A percentile compares a stretch with the other conserved stretches of the same genome.
These are phyloP conservation scores for Echria macrotheca DNA, from an alignment of 495 filamentous ascomycete species.

Conservation along the genomic window DNA sequence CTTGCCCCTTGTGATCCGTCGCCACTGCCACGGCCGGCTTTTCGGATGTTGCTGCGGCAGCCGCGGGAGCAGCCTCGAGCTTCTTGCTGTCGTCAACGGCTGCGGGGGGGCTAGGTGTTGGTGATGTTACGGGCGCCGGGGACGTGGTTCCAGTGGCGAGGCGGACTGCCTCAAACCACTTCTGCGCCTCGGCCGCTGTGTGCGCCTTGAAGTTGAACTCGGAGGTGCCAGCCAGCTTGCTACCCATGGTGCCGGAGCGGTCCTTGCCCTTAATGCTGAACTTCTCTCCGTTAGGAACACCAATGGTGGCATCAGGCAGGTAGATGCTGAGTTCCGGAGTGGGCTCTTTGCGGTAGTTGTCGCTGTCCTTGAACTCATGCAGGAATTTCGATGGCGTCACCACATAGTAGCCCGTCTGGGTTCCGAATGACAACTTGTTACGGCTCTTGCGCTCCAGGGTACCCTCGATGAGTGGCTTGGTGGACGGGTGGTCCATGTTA, in stretches of 20 bases:
- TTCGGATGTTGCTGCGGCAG: constrained; percentile 4
- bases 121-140: constrained; percentile 17
- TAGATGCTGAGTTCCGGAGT: constrained; percentile 82
- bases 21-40: constrained; percentile 15
- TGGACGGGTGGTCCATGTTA: constrained; percentile 78
- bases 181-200: constrained; percentile 65
- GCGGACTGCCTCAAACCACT: constrained; percentile 73
- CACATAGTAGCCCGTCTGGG: constrained; percentile 79
- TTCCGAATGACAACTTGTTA: constrained; percentile 68
- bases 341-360: constrained; percentile 77
- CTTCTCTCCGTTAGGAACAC: constrained; percentile 67
- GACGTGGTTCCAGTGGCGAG: constrained; percentile 38
- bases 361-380: constrained; percentile 93
- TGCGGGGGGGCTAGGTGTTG: constrained; percentile 11
- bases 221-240: constrained; percentile 47
- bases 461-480: constrained; percentile 79
- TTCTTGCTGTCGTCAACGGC: constrained; percentile 10
- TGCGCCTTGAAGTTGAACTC: constrained; percentile 61
- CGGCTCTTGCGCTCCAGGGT: constrained; percentile 80
- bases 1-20: constrained; percentile 28
- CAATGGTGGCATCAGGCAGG: constrained; percentile 83
- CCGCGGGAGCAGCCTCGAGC: constrained; percentile 12
- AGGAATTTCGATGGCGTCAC: constrained; percentile 80
- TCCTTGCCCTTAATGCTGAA: constrained; percentile 97
- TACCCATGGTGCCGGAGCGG: constrained; percentile 43